A percentile compares a stretch with the other conserved stretches of the same genome.
Conservation (phyloP, 73 alveolate genomes). For the Blepharisma japonicum region DNA sequence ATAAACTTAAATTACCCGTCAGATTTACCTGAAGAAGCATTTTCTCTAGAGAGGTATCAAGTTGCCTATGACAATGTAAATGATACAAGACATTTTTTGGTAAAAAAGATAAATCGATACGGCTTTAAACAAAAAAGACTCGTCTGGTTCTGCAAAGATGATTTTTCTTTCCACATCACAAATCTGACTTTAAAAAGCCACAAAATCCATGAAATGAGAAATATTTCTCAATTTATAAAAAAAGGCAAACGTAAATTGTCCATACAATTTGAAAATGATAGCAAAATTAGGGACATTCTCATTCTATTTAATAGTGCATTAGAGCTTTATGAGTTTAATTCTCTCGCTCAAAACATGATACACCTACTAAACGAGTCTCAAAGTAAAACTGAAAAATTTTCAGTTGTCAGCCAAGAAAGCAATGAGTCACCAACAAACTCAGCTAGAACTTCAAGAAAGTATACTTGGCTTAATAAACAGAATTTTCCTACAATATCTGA, state of each 20-base stretch:
- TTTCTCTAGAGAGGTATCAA: too few species aligned
- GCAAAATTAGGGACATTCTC: background rate
- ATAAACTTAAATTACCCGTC: too few species aligned
- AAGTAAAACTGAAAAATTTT: background rate
- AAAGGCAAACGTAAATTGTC: background rate
- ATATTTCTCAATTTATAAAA: background rate
- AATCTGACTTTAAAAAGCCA: background rate
- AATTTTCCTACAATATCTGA: background rate
- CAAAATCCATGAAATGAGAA: background rate
- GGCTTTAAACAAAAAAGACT: slow-evolving; percentile 22
- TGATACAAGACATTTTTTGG: background rate
- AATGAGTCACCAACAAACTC: too few species aligned
- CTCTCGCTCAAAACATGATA: slow-evolving; percentile 7
- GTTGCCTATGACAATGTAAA: too few species aligned
- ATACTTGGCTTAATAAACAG: background rate
- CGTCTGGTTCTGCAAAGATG: background rate
- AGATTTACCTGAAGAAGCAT: too few species aligned
- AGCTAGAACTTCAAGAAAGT: background rate
- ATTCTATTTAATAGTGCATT: background rate
- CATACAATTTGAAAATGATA: background rate
- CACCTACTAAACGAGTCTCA: background rate
- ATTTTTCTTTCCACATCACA: slow-evolving; percentile 7
- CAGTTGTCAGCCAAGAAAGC: background rate
- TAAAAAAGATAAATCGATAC: slow-evolving; percentile 17
- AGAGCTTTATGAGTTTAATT: background rate